These are phyloP conservation scores for Leptographium flavum DNA, from an alignment of 2,329 filamentous ascomycete species.

Conservation along the genomic window DNA sequence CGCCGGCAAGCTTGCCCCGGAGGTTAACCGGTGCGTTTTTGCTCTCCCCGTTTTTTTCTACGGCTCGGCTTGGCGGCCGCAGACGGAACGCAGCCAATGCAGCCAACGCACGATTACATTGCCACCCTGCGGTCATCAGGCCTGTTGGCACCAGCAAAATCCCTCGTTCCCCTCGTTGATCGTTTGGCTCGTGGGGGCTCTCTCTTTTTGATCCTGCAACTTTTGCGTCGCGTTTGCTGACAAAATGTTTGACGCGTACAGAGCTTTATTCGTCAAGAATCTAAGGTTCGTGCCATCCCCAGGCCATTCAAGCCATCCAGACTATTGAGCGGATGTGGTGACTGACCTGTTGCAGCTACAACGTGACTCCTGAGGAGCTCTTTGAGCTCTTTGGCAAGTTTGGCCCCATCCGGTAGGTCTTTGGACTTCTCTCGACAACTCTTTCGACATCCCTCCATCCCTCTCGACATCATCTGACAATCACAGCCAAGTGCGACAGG, in stretches of 20 bases:
- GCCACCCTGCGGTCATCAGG: background rate
- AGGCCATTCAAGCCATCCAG: background rate
- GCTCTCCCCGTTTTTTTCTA: background rate
- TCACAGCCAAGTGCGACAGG: constrained; percentile 87
- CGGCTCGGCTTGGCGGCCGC: background rate
- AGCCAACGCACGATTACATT: background rate
- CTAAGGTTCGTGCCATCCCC: constrained; percentile 54
- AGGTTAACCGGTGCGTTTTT: constrained; percentile 76
- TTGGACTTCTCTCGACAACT: background rate
- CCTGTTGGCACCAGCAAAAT: background rate
- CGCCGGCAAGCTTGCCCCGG: constrained; percentile 92
- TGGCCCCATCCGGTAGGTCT: constrained; percentile 73
- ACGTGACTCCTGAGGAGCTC: constrained; percentile 93
- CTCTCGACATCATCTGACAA: constrained; percentile 1
- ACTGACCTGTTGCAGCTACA: constrained; percentile 82
- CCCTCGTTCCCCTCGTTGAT: too few relatives aligned
- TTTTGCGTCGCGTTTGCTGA: constrained; percentile 12
- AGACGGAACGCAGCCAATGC: too few relatives aligned
- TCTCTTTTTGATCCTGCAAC: background rate
- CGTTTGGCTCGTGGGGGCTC: background rate
- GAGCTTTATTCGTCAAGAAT: constrained; percentile 99
- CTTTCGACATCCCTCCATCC: too few relatives aligned
- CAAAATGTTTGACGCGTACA: constrained; percentile 23
- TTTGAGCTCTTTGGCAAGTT: constrained; percentile 99
- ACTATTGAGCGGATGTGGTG: too few relatives aligned